Percentiles rank a stretch among this genome's conserved stretches.
These are phyloP conservation scores for Phaeoacremonium minimum DNA, from an alignment of 2,329 filamentous ascomycete species.

Conservation along the genomic window DNA sequence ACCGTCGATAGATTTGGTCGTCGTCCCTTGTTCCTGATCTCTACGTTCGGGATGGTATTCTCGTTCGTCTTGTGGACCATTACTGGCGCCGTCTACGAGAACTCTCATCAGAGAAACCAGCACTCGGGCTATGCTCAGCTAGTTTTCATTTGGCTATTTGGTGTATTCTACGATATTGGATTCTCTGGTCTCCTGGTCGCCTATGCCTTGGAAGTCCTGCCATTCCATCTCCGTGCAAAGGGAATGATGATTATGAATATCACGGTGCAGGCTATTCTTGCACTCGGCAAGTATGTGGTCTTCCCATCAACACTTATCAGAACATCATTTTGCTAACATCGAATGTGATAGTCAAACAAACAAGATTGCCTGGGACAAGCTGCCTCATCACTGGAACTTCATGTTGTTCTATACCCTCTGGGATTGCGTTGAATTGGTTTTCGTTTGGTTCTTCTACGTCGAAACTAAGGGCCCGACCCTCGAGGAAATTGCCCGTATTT, in stretches of 20 bases:
- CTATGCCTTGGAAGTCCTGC: conserved; percentile 55
- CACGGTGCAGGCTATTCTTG: conserved; percentile 55
- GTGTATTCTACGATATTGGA: conserved; percentile 55
- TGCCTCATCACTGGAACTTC: conserved; percentile 59
- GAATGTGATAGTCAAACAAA: conserved; percentile 51
- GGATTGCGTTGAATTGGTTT: conserved; percentile 55
- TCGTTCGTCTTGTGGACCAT: conserved; percentile 43
- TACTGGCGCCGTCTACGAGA: conserved; percentile 44
- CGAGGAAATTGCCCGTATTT: conserved; percentile 67
- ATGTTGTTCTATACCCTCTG: conserved; percentile 64
- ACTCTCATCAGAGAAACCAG: conserved; percentile 32
- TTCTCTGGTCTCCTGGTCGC: conserved; percentile 54
- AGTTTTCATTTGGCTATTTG: conserved; percentile 56
- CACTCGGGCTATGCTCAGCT: conserved; percentile 49
- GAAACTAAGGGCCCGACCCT: conserved; percentile 69
- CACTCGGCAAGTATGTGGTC: conserved; percentile 53
- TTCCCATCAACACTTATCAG: conserved; percentile 1
- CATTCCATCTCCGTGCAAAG: conserved; percentile 54
- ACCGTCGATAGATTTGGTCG: conserved; percentile 42
- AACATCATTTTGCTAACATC: conserved; percentile 1
- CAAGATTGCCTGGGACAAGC: conserved; percentile 56
- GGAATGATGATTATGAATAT: conserved; percentile 64
- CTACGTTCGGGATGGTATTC: conserved; percentile 42
- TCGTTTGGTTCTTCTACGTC: conserved; percentile 63
- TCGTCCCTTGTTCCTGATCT: conserved; percentile 42